phyloP scores from a whole-genome alignment of 352 stramenopile genomes.

The Globisporangium lucens region DNA sequence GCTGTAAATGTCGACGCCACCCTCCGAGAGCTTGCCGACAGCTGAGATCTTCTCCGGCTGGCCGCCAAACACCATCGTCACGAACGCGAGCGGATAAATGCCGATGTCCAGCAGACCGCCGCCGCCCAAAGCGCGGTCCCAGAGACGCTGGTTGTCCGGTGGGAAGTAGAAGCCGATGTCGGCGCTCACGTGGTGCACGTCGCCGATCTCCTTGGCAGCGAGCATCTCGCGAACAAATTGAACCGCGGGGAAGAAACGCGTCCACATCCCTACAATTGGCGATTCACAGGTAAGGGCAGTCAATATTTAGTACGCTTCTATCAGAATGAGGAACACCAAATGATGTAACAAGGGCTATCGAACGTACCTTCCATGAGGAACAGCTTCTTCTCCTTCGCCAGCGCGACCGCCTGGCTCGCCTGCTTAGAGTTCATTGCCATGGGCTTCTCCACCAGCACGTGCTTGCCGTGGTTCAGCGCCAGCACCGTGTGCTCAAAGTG shows the following conservation, averaged over 20 bases:
- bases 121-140: conserved; percentile 57
- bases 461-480: conserved; percentile 70
- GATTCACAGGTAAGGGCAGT: too few species aligned
- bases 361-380: conserved; percentile 55
- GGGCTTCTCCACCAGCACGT: conserved; percentile 90
- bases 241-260: conserved; percentile 67
- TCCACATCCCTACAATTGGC: conserved; percentile 53
- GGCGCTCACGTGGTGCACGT: conserved; percentile 53
- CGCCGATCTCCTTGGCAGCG: conserved; percentile 37
- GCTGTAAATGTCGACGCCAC: conserved; percentile 53
- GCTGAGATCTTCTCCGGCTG: conserved; percentile 42
- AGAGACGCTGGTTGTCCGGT: conserved; percentile 54
- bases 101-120: conserved; percentile 72
- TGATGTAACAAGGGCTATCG: too few species aligned
- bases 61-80: conserved; percentile 61
- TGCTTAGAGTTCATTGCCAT: conserved; percentile 80
- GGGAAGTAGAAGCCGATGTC: conserved; percentile 59
- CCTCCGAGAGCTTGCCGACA: conserved; percentile 39
- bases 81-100: conserved; percentile 76
- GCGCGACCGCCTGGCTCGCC: conserved; percentile 48
- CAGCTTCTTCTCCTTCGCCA: conserved; percentile 48
- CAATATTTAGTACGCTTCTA: too few species aligned
- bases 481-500: conserved; percentile 66
- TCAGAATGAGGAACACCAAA: too few species aligned
- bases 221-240: conserved; percentile 41